phyloP scores from a whole-genome alignment of 2,329 filamentous ascomycete genomes.

The Coniochaeta hoffmannii region DNA sequence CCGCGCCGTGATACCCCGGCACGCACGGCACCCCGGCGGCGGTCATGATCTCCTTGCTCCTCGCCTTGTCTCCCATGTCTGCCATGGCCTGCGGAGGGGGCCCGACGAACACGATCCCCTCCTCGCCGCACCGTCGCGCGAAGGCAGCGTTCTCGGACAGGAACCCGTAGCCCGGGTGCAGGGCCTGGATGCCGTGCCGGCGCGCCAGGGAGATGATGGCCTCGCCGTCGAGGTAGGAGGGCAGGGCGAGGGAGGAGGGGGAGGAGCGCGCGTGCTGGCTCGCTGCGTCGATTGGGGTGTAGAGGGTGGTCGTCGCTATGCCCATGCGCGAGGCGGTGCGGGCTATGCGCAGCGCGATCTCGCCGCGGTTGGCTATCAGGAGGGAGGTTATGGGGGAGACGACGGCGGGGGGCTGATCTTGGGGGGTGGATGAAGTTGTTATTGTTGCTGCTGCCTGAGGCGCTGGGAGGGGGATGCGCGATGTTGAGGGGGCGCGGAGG shows the following conservation, averaged over 20 bases:
- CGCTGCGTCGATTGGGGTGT: conserved; percentile 82
- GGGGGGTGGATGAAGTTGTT: conserved; percentile 22
- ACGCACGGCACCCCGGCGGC: conserved; percentile 93
- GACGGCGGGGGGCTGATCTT: conserved; percentile 13
- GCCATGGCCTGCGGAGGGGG: conserved; percentile 75
- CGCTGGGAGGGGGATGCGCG: conserved; percentile 4
- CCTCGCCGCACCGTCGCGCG: conserved; percentile 78
- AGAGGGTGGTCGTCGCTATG: conserved; percentile 88
- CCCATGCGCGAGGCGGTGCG: conserved; percentile 81
- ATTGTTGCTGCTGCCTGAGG: conserved; percentile 9
- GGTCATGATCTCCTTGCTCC: conserved; percentile 95
- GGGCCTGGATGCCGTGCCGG: conserved; percentile 76
- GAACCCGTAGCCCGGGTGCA: conserved; percentile 96
- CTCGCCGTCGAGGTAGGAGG: conserved; percentile 88
- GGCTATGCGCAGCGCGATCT: conserved; percentile 91
- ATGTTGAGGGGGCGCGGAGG: conserved; percentile 1
- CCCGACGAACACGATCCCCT: conserved; percentile 89
- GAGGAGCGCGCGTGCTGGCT: conserved; percentile 86
- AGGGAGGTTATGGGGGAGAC: conserved; percentile 63
- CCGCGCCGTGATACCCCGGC: conserved; percentile 84
- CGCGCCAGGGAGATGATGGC: conserved; percentile 86
- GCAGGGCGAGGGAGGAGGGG: conserved; percentile 75
- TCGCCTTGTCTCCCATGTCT: conserved; percentile 90
- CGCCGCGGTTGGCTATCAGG: conserved; percentile 92
- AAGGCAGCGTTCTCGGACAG: conserved; percentile 91